Percentiles rank a stretch among this genome's conserved stretches.
phyloP scores from a whole-genome alignment of 1,284 basidiomycete species.

The Fomitopsis betulina region DNA sequence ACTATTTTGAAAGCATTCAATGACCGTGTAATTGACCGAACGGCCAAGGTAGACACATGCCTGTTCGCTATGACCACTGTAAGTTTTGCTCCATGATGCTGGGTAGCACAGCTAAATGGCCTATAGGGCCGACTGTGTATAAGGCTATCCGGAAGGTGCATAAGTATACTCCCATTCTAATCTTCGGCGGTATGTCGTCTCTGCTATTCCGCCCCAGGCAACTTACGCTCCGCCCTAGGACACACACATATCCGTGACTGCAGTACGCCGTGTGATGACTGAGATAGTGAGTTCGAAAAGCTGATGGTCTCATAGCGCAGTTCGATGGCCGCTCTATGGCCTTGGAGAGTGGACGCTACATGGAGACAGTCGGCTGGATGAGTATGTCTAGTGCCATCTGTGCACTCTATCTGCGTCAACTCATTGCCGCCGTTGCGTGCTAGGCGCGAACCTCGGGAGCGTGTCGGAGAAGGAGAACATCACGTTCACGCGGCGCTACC shows the following conservation, averaged over 20 bases:
- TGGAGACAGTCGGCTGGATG: slow-evolving; percentile 75
- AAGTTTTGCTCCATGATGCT: slow-evolving; percentile 3
- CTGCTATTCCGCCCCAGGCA: neutral
- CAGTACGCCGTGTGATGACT: slow-evolving; percentile 23
- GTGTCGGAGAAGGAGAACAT: slow-evolving; percentile 42
- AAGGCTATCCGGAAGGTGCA: slow-evolving; percentile 72
- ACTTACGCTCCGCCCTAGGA: slow-evolving; percentile 30
- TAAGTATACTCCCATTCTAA: slow-evolving; percentile 69
- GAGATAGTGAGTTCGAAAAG: neutral
- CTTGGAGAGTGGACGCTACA: slow-evolving; percentile 79
- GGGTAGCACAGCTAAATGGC: slow-evolving; percentile 1
- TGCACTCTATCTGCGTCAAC: neutral
- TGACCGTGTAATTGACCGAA: neutral
- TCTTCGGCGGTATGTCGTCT: slow-evolving; percentile 59
- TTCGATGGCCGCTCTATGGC: slow-evolving; percentile 63
- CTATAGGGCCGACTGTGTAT: slow-evolving; percentile 63
- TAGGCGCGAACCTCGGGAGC: slow-evolving; percentile 48
- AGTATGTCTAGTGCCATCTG: neutral
- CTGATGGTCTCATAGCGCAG: slow-evolving; percentile 33
- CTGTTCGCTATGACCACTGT: slow-evolving; percentile 60
- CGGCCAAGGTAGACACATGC: slow-evolving; percentile 55
- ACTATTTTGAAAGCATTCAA: neutral
- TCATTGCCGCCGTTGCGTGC: neutral
- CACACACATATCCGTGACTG: slow-evolving; percentile 82
- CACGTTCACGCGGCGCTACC: slow-evolving; percentile 63